Conservation (phyloP, 176 grass and related monocot species). For the Lolium perenne region DNA sequence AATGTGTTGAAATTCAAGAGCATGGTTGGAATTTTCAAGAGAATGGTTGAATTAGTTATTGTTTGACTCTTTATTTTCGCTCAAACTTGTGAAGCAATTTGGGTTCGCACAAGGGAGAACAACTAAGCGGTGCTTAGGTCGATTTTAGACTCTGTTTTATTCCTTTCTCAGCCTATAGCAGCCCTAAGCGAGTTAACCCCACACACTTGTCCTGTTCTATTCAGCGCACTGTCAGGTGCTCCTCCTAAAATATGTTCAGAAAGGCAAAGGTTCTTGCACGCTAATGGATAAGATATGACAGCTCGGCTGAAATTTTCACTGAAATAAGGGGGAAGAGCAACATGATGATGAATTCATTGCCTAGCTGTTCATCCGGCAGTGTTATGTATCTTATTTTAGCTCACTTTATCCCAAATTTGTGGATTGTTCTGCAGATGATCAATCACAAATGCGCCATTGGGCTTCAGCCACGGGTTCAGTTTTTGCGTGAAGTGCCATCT, state of each 20-base stretch:
- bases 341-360: neutral
- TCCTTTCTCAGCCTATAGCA: neutral
- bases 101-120: neutral
- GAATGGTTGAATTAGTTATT: neutral
- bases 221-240: neutral
- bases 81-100: neutral
- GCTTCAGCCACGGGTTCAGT: neutral
- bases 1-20: conserved; percentile 5
- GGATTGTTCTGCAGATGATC: conserved; percentile 20
- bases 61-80: neutral
- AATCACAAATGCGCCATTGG: neutral
- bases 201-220: neutral
- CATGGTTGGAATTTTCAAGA: too few relatives aligned
- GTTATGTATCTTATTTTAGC: neutral
- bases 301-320: neutral
- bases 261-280: neutral
- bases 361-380: neutral
- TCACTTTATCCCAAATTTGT: neutral
- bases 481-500: neutral
- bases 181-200: neutral
- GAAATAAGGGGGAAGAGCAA: neutral
- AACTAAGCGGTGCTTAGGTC: neutral
- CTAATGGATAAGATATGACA: neutral
- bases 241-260: neutral
- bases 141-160: neutral